A percentile compares a stretch with the other conserved stretches of the same genome.
Conservation (phyloP, 2,329 filamentous ascomycete species). For the Alternaria ethzedia region DNA sequence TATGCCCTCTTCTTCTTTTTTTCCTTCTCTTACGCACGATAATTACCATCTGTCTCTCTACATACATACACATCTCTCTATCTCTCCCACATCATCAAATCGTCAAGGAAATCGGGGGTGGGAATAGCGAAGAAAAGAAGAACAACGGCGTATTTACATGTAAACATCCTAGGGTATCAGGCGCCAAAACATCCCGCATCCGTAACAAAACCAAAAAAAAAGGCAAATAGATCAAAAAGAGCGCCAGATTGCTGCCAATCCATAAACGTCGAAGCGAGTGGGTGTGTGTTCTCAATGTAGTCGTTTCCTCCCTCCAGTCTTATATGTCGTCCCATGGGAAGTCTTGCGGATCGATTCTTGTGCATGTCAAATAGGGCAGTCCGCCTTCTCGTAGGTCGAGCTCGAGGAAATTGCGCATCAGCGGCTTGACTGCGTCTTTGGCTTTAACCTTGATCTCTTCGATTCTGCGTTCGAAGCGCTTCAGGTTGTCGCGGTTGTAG, state of each 20-base stretch:
- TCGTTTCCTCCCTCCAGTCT: neutral
- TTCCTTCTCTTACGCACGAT: neutral
- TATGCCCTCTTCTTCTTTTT: neutral
- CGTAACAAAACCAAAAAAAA: neutral
- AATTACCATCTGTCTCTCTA: neutral
- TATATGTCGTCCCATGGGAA: constrained; percentile 63
- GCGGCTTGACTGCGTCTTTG: constrained; percentile 78
- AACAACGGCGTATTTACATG: neutral
- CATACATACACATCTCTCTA: neutral
- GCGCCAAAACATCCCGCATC: constrained; percentile 11
- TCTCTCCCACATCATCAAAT: constrained; percentile 1
- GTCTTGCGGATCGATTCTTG: constrained; percentile 66
- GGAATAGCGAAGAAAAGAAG: neutral
- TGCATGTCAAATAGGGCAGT: constrained; percentile 70
- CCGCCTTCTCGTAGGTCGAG: constrained; percentile 69
- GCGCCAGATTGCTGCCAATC: constrained; percentile 7
- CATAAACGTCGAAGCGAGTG: neutral
- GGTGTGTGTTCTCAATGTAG: neutral
- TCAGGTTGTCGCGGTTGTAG: constrained; percentile 85
- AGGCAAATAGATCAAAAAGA: constrained; percentile 4
- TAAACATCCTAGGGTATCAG: constrained; percentile 21
- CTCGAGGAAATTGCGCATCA: constrained; percentile 86
- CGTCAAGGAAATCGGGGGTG: constrained; percentile 1
- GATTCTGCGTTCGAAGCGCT: constrained; percentile 82
- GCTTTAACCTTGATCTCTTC: constrained; percentile 89